These are phyloP conservation scores for Dendryphion nanum DNA, from an alignment of 2,329 filamentous ascomycete genomes.

Conservation along the genomic window DNA sequence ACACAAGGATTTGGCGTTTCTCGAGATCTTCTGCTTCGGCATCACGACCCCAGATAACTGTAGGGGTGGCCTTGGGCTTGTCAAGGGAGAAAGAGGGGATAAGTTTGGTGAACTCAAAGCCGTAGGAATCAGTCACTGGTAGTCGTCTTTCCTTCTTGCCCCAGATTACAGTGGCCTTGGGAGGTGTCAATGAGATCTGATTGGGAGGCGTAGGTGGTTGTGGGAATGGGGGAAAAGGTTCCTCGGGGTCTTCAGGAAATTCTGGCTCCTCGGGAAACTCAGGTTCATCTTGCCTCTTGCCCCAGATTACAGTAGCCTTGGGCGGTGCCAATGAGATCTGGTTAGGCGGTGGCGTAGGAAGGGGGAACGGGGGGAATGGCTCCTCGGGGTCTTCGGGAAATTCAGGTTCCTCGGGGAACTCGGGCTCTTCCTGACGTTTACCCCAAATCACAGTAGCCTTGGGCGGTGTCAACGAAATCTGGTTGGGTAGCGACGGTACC, in stretches of 20 bases:
- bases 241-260: slow-evolving; percentile 10
- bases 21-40: slow-evolving; percentile 6
- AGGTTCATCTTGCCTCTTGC: slow-evolving; percentile 4
- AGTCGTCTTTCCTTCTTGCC: slow-evolving; percentile 10
- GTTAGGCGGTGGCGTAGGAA: slow-evolving; percentile 9
- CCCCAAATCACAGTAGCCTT: slow-evolving; percentile 12
- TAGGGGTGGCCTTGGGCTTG: not conserved
- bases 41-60: slow-evolving; percentile 6
- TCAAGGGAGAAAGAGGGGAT: not conserved
- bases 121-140: slow-evolving; percentile 1
- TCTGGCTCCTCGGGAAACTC: slow-evolving; percentile 9
- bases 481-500: slow-evolving; percentile 7
- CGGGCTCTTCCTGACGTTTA: slow-evolving; percentile 6
- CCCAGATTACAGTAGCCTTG: slow-evolving; percentile 11
- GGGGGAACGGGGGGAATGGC: too few species aligned
- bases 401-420: not conserved
- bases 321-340: slow-evolving; percentile 13
- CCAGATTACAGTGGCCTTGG: slow-evolving; percentile 11
- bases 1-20: not conserved
- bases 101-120: slow-evolving; percentile 1
- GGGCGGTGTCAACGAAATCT: slow-evolving; percentile 13
- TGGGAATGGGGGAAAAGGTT: too few species aligned
- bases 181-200: slow-evolving; percentile 11
- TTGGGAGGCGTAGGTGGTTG: slow-evolving; percentile 9
- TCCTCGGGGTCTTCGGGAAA: slow-evolving; percentile 3